Evolutionary conservation across 768 basidiomycete species (phyloP), one percentile per base, ranked within the genome.

Genomic region (Serpula lacrymans): DNA sequence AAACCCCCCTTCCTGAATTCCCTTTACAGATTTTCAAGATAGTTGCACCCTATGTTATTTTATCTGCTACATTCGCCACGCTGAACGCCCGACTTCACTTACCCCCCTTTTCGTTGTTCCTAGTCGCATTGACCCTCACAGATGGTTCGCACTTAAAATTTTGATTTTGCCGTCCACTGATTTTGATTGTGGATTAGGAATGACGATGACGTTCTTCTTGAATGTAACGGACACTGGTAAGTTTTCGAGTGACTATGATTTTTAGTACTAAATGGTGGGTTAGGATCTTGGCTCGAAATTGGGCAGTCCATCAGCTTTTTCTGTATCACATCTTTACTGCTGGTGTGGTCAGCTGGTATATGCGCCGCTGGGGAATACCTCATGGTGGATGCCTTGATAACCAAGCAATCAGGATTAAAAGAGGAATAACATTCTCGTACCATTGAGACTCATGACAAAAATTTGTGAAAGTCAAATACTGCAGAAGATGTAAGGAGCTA

Each of bases 231-330:
- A 93, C 57, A 86, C 80, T 3, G 86, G 81, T 81, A 47, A 43
- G 64, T 51, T 13, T 21, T 38, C 12, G 10, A n/a, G 23, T 18
- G 14, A 22, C 6, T 16, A 4, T 4, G 21, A 14, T 34, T 12
- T 17, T 35, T 26, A 14, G 14, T 23, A 10, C 24, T n/a, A 16
- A 5, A 18, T 7, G 17, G 28, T 14, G 45, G 13, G 21, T 25
- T 51, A 76, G 85, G 90, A 0, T 88, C 85, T 3, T 93, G 90
- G 90, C 66, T 92, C 42, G 87, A 93, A 54, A 93, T 91, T 38
- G 89, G 90, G 5, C 85, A 88, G 54, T 82, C 87, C 0, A 90
- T 93, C 57, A 88, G 77, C 36, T 90, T 91, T 65, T 93, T 90
- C 63, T 84, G 82, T 50, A 88, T 92, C 45, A 79, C 86, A 1